Conservation (phyloP, 805 yeast species). For the Saccharomycopsis amapae region DNA sequence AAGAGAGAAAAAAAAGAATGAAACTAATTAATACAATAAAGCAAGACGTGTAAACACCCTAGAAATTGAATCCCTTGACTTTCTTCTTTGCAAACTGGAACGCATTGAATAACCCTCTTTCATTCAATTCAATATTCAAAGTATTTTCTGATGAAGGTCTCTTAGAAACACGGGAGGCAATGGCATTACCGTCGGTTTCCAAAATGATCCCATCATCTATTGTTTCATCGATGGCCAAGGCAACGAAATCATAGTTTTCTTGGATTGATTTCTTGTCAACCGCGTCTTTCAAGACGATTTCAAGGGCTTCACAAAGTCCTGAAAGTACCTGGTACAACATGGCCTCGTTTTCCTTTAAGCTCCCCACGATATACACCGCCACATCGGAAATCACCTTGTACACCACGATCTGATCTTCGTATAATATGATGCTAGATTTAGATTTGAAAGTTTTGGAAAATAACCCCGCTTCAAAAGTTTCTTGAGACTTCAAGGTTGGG, state of each 20-base stretch:
- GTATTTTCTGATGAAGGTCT: conserved; percentile 67
- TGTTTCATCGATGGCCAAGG: conserved; percentile 84
- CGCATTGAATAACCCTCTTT: conserved; percentile 74
- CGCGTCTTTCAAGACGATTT: conserved; percentile 58
- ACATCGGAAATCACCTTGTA: conserved; percentile 81
- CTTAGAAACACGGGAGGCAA: conserved; percentile 86
- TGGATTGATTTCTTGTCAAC: conserved; percentile 73
- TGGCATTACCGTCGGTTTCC: conserved; percentile 81
- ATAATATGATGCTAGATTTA: conserved; percentile 71
- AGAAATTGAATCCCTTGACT: conserved; percentile 27
- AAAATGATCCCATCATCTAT: conserved; percentile 89
- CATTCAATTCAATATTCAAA: conserved; percentile 56
- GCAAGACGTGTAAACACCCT: too few relatives aligned
- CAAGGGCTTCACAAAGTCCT: conserved; percentile 77
- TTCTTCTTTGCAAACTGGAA: conserved; percentile 83
- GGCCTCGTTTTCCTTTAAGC: conserved; percentile 77
- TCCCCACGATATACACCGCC: conserved; percentile 63
- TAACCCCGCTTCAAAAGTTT: conserved; percentile 65
- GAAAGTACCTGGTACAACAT: conserved; percentile 66
- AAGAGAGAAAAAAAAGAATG: too few relatives aligned
- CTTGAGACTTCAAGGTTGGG: conserved; percentile 53
- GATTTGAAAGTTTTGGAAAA: conserved; percentile 73
- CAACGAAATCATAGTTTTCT: conserved; percentile 79
- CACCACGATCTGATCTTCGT: conserved; percentile 73
- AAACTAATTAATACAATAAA: too few relatives aligned